phyloP scores from a whole-genome alignment of 345 rosid genomes.

The Camelina neglecta region DNA sequence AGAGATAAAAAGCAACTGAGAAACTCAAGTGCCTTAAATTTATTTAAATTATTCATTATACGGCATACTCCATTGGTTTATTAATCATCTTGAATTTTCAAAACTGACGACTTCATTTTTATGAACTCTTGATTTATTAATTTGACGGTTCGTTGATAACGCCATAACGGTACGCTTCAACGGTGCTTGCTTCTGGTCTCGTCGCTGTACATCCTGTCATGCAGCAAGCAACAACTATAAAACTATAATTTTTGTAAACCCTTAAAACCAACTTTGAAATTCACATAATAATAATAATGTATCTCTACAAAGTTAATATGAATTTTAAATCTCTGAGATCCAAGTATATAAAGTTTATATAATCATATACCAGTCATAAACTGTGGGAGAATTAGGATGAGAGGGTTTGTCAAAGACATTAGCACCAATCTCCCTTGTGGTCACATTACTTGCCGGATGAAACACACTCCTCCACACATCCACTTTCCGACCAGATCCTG shows the following conservation, averaged over 20 bases:
- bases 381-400: slow-evolving; percentile 88
- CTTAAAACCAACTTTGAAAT: background rate
- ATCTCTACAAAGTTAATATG: background rate
- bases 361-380: slow-evolving; percentile 79
- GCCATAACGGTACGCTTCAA: background rate
- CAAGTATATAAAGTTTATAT: background rate
- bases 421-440: slow-evolving; percentile 71
- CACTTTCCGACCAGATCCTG: slow-evolving; percentile 54
- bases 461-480: slow-evolving; percentile 99
- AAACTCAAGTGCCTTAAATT: background rate
- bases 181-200: slow-evolving; percentile 82
- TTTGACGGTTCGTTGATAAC: slow-evolving; percentile 1
- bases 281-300: no score
- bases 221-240: slow-evolving; percentile 12
- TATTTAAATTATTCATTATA: background rate
- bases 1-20: background rate
- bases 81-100: slow-evolving; percentile 25
- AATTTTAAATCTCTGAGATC: background rate
- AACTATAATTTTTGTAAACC: background rate
- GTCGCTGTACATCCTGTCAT: slow-evolving; percentile 81
- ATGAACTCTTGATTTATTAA: slow-evolving; percentile 13
- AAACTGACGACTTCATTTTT: background rate
- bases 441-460: slow-evolving; percentile 92
- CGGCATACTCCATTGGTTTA: slow-evolving; percentile 3
- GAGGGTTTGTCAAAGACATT: slow-evolving; percentile 75